Evolutionary conservation across 495 filamentous ascomycete species (phyloP).

Genomic region (Thozetella sp.): DNA sequence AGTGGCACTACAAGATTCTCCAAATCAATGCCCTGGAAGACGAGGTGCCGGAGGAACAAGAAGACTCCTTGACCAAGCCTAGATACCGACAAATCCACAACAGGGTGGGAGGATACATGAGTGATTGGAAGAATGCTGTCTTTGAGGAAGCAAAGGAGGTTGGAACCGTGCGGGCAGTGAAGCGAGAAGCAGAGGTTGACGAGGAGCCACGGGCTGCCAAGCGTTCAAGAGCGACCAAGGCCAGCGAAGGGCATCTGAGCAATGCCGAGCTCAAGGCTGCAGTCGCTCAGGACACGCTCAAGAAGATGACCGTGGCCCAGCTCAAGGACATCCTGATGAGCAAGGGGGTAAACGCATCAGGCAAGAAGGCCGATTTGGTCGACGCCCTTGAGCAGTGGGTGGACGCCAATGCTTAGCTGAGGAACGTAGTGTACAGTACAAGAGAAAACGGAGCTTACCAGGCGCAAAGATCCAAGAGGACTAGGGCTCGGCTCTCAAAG

Average conservation of each 20-base stretch:
- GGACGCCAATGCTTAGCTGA: constrained; percentile 49
- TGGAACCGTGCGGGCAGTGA: constrained; percentile 32
- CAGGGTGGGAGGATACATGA: constrained; percentile 74
- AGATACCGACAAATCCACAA: constrained; percentile 82
- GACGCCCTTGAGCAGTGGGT: constrained; percentile 79
- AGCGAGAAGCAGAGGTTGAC: constrained; percentile 41
- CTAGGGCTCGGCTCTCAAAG: too few species aligned
- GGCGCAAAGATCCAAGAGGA: background rate
- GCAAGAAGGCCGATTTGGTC: constrained; percentile 80
- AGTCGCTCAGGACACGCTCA: constrained; percentile 60
- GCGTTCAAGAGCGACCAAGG: constrained; percentile 29
- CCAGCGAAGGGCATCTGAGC: constrained; percentile 34
- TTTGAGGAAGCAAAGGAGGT: constrained; percentile 45
- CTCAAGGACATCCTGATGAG: constrained; percentile 68
- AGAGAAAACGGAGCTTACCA: too few species aligned
- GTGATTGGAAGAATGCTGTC: constrained; percentile 74
- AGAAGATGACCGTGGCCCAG: constrained; percentile 71
- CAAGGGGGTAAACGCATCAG: constrained; percentile 61
- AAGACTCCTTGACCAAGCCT: constrained; percentile 81
- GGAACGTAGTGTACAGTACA: too few species aligned
- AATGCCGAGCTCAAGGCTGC: constrained; percentile 60
- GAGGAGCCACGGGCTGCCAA: constrained; percentile 41
- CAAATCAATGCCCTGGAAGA: constrained; percentile 93
- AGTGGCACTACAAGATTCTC: constrained; percentile 97
- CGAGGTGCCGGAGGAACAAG: constrained; percentile 76